Evolutionary conservation across 768 basidiomycete species (phyloP), one percentile per base, ranked within the genome.

Genomic region (Clathrus columnatus): DNA sequence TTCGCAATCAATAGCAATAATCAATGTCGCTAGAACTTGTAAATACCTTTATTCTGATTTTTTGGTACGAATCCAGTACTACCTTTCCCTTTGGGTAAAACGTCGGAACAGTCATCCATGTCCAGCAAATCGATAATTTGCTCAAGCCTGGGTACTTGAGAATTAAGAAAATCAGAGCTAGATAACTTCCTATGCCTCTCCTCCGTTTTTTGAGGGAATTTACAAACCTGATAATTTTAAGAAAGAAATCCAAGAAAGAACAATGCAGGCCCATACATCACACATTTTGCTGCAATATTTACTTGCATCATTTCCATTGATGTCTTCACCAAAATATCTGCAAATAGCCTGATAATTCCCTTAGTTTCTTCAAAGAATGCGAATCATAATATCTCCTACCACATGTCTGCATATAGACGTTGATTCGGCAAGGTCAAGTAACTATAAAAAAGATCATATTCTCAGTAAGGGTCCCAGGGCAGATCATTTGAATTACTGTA

Each of bases 271-370:
- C 67, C 82, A 23, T 62, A 89, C 89, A 65, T 92, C 90, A 61
- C 90, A 92, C 87, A 90, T 91, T 47, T 74, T 72, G 50, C 84
- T 68, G 61, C 90, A 92, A 60, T 86, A 81, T 4, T 63, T 62
- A 53, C 73, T 74, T 50, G 76, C 65, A 59, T 85, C 74, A 10
- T 63, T 66, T 6, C 69, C 61, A 59, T 86, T 75, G 32, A 89
- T 78, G 0, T 62, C 58, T 67, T 91, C 90, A 1, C 86, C 90
- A 60, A 92, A 91, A 64, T 87, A 89, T 46, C 79, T 80, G 63
- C 90, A 91, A 56, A 91, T 83, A 1, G 76, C 73, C 85, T 91
- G 50, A 8, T 43, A 48, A 44, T 26, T 18, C 28, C 17, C 21
- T 32, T 46, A 10, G 42, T 43, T 3, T 29, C 26, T 27, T 7